phyloP scores from a whole-genome alignment of 441 rosid species.

The Populus hybrid region DNA sequence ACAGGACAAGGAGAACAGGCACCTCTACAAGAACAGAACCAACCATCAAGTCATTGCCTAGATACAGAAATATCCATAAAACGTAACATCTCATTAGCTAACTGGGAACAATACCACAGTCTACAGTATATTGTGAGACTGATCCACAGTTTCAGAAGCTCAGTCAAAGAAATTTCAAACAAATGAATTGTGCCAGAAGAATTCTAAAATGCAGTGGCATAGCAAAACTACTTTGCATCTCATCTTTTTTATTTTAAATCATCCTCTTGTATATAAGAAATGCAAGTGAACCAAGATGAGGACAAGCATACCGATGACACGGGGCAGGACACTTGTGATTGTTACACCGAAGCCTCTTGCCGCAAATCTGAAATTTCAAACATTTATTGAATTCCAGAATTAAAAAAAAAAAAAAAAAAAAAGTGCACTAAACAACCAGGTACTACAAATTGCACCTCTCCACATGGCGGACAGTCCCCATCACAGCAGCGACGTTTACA shows the following conservation, averaged over 20 bases:
- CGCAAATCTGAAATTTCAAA: constrained; percentile 56
- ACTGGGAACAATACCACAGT: not conserved
- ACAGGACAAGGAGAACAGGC: constrained; percentile 93
- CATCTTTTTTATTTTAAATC: not conserved
- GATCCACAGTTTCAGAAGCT: not conserved
- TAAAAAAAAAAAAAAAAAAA: not conserved
- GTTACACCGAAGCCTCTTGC: constrained; percentile 75
- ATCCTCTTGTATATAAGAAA: constrained; percentile 4
- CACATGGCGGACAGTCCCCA: constrained; percentile 89
- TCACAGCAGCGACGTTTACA: constrained; percentile 95
- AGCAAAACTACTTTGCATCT: not conserved
- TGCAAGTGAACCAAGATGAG: constrained; percentile 10
- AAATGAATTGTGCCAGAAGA: not conserved
- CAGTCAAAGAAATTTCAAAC: not conserved
- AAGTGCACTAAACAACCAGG: not conserved
- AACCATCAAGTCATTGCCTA: constrained; percentile 13
- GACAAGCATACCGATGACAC: constrained; percentile 68
- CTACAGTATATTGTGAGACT: not conserved
- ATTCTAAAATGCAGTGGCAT: not conserved
- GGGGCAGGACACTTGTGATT: constrained; percentile 92
- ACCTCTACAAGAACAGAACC: constrained; percentile 58
- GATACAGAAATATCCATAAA: not conserved
- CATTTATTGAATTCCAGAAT: constrained; percentile 6
- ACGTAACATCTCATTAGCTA: constrained; percentile 1
- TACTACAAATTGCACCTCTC: constrained; percentile 46